phyloP scores from a whole-genome alignment of 2,329 filamentous ascomycete genomes.

The Ascomycota sp. region DNA sequence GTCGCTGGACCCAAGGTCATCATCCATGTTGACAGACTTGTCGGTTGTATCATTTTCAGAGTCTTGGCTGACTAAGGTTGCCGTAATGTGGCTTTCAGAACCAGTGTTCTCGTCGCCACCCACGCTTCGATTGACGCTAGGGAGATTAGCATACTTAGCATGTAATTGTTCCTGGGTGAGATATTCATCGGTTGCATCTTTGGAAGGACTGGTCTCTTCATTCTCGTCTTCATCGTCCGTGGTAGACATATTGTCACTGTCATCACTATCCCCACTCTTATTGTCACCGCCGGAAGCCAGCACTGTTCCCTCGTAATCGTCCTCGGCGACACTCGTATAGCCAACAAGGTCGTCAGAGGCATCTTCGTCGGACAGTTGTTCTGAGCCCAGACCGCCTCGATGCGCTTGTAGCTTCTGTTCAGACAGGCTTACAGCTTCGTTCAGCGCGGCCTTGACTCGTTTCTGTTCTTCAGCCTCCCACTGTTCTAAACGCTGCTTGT shows the following conservation, averaged over 20 bases:
- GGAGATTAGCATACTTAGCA: slow-evolving; percentile 45
- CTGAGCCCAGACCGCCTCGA: slow-evolving; percentile 29
- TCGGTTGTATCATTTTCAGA: slow-evolving; percentile 27
- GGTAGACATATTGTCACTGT: slow-evolving; percentile 33
- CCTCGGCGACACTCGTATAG: slow-evolving; percentile 17
- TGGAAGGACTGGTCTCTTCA: slow-evolving; percentile 24
- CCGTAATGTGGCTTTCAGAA: slow-evolving; percentile 5
- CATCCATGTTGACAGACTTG: slow-evolving; percentile 46
- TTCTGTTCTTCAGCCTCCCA: slow-evolving; percentile 44
- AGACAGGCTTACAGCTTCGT: slow-evolving; percentile 49
- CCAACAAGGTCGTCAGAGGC: slow-evolving; percentile 26
- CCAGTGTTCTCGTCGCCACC: slow-evolving; percentile 6
- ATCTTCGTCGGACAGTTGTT: slow-evolving; percentile 22
- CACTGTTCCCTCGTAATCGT: slow-evolving; percentile 12
- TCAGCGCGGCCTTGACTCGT: slow-evolving; percentile 44
- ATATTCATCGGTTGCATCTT: slow-evolving; percentile 33
- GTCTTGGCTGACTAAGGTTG: not conserved
- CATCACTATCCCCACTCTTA: slow-evolving; percentile 17
- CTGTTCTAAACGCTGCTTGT: slow-evolving; percentile 32
- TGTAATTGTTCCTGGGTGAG: slow-evolving; percentile 47
- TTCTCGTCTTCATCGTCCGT: slow-evolving; percentile 42
- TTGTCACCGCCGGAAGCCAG: slow-evolving; percentile 15
- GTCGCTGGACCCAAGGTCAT: slow-evolving; percentile 38
- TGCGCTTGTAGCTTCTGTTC: slow-evolving; percentile 45
- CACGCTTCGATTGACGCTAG: slow-evolving; percentile 17